phyloP scores from a whole-genome alignment of 2,329 filamentous ascomycete species.

The Cytospora chrysosperma region DNA sequence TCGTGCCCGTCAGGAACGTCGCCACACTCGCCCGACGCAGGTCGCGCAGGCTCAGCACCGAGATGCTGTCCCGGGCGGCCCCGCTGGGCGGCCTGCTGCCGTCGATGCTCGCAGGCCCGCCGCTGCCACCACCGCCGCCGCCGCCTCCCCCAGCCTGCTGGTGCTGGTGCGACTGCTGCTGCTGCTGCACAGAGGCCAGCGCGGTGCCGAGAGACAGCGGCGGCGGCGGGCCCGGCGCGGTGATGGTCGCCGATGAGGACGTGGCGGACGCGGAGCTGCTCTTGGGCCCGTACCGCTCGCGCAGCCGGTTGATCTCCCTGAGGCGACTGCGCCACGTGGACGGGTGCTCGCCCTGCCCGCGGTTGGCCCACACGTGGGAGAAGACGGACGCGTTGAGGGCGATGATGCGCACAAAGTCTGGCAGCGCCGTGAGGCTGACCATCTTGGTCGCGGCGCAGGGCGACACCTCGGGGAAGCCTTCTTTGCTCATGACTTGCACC shows the following conservation, averaged over 20 bases:
- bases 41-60: constrained; percentile 36
- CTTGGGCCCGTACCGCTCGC: constrained; percentile 63
- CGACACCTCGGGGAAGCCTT: constrained; percentile 88
- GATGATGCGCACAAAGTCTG: constrained; percentile 81
- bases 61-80: constrained; percentile 58
- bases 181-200: constrained; percentile 27
- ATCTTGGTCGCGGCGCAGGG: constrained; percentile 88
- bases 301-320: constrained; percentile 77
- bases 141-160: too few relatives aligned
- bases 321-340: constrained; percentile 89
- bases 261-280: constrained; percentile 33
- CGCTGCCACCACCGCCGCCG: background rate
- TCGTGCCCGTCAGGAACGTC: constrained; percentile 60
- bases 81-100: constrained; percentile 44
- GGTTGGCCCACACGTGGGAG: constrained; percentile 81
- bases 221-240: constrained; percentile 1
- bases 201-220: constrained; percentile 22
- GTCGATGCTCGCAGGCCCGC: constrained; percentile 29
- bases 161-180: constrained; percentile 16
- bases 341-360: constrained; percentile 76
- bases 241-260: constrained; percentile 33
- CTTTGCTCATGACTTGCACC: constrained; percentile 84
- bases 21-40: constrained; percentile 63
- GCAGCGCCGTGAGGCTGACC: constrained; percentile 77
- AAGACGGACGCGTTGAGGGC: constrained; percentile 94